Percentiles rank a stretch among this genome's conserved stretches.
Evolutionary conservation across 1,284 basidiomycete species (phyloP).

Genomic region (Calocybe gambosa): DNA sequence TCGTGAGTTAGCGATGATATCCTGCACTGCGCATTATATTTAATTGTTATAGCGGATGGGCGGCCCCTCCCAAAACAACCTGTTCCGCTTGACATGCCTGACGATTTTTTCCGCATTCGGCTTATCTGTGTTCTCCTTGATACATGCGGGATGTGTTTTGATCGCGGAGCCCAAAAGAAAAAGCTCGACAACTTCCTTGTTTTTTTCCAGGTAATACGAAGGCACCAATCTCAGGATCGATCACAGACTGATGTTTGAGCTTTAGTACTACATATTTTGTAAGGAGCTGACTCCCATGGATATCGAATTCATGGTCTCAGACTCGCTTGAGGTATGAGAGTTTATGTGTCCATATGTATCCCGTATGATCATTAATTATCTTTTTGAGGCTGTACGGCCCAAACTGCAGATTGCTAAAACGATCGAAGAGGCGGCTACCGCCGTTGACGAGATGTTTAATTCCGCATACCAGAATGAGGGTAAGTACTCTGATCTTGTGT

Average conservation of each 20-base stretch:
- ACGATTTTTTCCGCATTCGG: slow-evolving; percentile 94
- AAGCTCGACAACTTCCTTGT: slow-evolving; percentile 90
- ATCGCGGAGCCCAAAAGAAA: slow-evolving; percentile 83
- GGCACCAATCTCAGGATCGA: background rate
- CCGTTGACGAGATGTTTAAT: slow-evolving; percentile 86
- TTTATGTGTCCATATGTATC: background rate
- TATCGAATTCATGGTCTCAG: slow-evolving; percentile 93
- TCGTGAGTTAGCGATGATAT: slow-evolving; percentile 49
- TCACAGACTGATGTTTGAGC: background rate
- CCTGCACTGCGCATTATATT: slow-evolving; percentile 5
- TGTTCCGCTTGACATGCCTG: slow-evolving; percentile 81
- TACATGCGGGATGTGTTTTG: slow-evolving; percentile 97
- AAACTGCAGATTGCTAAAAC: slow-evolving; percentile 65
- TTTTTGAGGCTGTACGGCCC: slow-evolving; percentile 69
- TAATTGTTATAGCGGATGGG: slow-evolving; percentile 62
- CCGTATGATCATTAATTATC: background rate
- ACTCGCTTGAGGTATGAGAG: slow-evolving; percentile 77
- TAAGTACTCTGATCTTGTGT: slow-evolving; percentile 25
- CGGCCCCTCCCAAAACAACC: slow-evolving; percentile 79
- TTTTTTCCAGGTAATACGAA: slow-evolving; percentile 78
- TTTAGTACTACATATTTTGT: slow-evolving; percentile 80
- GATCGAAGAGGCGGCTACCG: slow-evolving; percentile 78
- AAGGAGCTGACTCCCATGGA: slow-evolving; percentile 93
- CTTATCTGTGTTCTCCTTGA: slow-evolving; percentile 91
- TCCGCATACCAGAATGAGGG: slow-evolving; percentile 51